phyloP scores from a whole-genome alignment of 768 basidiomycete genomes.

The Imleria badia region DNA sequence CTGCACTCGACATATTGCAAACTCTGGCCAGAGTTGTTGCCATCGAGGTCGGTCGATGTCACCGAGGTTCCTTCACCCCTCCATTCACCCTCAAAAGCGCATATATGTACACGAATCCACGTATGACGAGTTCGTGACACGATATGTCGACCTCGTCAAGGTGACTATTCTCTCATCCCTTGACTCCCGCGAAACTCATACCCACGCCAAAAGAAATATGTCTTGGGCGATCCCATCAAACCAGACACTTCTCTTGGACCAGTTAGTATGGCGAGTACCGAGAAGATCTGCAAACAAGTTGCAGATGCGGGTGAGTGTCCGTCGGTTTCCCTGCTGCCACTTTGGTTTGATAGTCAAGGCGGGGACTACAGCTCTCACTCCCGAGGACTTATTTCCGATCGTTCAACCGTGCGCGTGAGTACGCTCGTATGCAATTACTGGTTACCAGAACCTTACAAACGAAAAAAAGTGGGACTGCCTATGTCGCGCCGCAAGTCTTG shows the following conservation, averaged over 20 bases:
- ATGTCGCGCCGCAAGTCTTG: constrained; percentile 89
- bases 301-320: constrained; percentile 66
- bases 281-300: constrained; percentile 83
- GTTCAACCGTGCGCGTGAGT: constrained; percentile 72
- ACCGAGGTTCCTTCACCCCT: neutral
- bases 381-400: constrained; percentile 61
- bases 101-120: constrained; percentile 91
- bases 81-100: constrained; percentile 45
- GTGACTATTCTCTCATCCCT: constrained; percentile 30
- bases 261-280: constrained; percentile 85
- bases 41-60: constrained; percentile 60
- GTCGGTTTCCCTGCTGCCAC: neutral
- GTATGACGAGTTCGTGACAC: constrained; percentile 75
- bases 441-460: neutral
- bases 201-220: constrained; percentile 55
- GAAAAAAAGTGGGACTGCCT: constrained; percentile 70
- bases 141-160: constrained; percentile 74
- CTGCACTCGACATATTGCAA: too few relatives aligned
- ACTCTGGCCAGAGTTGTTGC: constrained; percentile 98
- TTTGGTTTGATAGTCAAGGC: constrained; percentile 46
- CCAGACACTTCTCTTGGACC: constrained; percentile 83
- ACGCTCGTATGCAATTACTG: neutral
- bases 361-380: constrained; percentile 78
- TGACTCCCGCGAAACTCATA: neutral
- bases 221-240: constrained; percentile 82